phyloP scores from a whole-genome alignment of 371 early-diverging fungal species.

The Mucor mucedo region DNA sequence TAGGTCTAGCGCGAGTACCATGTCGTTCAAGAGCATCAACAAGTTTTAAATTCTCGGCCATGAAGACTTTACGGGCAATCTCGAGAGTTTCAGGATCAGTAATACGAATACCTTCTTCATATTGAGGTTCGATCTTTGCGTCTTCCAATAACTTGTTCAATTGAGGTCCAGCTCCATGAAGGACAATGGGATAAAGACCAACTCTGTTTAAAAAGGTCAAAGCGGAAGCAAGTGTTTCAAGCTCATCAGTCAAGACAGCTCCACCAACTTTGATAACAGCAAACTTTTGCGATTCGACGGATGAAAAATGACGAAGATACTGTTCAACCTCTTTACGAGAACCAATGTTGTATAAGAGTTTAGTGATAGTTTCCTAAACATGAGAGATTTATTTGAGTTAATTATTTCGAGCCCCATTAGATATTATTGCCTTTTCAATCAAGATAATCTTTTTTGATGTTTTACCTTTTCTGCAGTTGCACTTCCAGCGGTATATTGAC shows the following conservation, averaged over 20 bases:
- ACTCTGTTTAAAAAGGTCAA: conserved; percentile 95
- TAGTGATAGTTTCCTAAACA: conserved; percentile 91
- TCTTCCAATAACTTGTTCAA: conserved; percentile 87
- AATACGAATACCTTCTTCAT: conserved; percentile 95
- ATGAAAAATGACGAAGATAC: conserved; percentile 93
- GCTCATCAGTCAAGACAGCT: conserved; percentile 93
- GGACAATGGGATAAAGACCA: conserved; percentile 96
- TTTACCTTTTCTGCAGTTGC: conserved; percentile 50
- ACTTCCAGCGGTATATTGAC: conserved; percentile 31
- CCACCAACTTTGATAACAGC: conserved; percentile 99
- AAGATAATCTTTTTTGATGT: conserved; percentile 15
- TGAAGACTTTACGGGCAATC: conserved; percentile 90
- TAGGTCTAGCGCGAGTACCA: conserved; percentile 93
- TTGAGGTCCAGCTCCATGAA: conserved; percentile 98
- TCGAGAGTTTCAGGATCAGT: conserved; percentile 91
- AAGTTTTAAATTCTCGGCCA: conserved; percentile 91
- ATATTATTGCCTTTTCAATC: conserved; percentile 3
- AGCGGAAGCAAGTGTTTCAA: conserved; percentile 92
- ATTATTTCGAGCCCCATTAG: not conserved
- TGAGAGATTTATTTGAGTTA: not conserved
- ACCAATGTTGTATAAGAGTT: conserved; percentile 97
- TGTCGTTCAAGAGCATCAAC: conserved; percentile 94
- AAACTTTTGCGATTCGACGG: conserved; percentile 97
- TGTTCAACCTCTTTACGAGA: conserved; percentile 97
- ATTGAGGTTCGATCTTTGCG: conserved; percentile 89